Evolutionary conservation across 495 filamentous ascomycete genomes (phyloP).

Genomic region (Rusavskia elegans): DNA sequence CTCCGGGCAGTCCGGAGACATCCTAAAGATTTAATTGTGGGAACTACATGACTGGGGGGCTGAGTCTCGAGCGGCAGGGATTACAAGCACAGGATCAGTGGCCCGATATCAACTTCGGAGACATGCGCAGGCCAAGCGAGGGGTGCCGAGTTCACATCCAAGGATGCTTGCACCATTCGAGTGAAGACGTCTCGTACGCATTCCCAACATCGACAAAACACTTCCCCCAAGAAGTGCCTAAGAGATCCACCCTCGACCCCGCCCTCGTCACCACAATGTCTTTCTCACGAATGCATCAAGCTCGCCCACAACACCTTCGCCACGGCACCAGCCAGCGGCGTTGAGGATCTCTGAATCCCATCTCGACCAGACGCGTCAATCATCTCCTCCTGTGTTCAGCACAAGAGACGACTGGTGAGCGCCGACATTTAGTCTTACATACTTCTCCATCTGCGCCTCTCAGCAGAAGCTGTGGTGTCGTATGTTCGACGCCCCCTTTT

Average conservation of each 20-base stretch:
- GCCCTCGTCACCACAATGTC: slow-evolving; percentile 23
- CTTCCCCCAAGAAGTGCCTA: not conserved
- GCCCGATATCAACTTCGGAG: not conserved
- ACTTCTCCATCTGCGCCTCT: slow-evolving; percentile 12
- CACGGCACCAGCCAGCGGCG: slow-evolving; percentile 37
- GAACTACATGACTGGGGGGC: not conserved
- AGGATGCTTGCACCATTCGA: slow-evolving; percentile 9
- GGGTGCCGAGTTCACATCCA: not conserved
- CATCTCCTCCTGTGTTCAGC: slow-evolving; percentile 39
- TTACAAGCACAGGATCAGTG: too few species aligned
- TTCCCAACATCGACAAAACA: slow-evolving; percentile 24
- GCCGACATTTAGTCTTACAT: slow-evolving; percentile 31
- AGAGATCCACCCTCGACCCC: slow-evolving; percentile 24
- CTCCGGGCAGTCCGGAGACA: slow-evolving; percentile 9
- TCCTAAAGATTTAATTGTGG: not conserved
- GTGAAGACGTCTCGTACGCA: slow-evolving; percentile 27
- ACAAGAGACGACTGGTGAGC: slow-evolving; percentile 47
- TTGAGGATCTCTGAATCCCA: slow-evolving; percentile 25
- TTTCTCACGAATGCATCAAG: slow-evolving; percentile 6
- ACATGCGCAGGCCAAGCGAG: slow-evolving; percentile 5
- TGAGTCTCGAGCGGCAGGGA: not conserved
- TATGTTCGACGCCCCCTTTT: slow-evolving; percentile 7
- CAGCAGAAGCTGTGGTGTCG: not conserved
- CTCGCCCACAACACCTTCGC: slow-evolving; percentile 30
- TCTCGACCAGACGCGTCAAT: slow-evolving; percentile 64